Evolutionary conservation across 2,329 filamentous ascomycete genomes (phyloP), one percentile per base, ranked within the genome.

Genomic region (Clarireedia monteithiana): DNA sequence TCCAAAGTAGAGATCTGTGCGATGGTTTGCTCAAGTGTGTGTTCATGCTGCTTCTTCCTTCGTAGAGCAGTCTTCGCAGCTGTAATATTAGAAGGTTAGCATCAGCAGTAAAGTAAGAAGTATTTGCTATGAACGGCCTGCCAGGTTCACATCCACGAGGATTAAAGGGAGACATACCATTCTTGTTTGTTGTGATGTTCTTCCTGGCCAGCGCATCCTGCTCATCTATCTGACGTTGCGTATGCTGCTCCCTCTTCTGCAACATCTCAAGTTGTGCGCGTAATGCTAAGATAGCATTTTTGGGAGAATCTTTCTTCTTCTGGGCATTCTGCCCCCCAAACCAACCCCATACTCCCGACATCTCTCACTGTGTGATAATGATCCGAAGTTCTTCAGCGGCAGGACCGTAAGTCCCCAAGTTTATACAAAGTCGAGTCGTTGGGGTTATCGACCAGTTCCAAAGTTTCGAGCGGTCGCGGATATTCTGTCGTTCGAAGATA

Each of bases 211-310:
- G 81, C 39, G 80, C 81, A 67, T 96, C 90, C 72, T 97, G 91
- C 72, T 97, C 91, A 26, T 90, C 86, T 77, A 97, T 96, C 77
- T 95, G 91, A 61, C 81, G 88, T 73, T 94, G 87, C 60, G 97
- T 75, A 70, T 97, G 90, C 72, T 83, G 88, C 78, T 97, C 91
- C 59, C 92, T 82, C 81, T 99, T 99, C 75, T 95, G 90, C 69
- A 99, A 80, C 91, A 97, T 97, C 66, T 96, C 92, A 46, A 97
- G 80, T 76, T 96, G 92, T 68, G 86, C 82, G 65, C 94, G 84
- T 68, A 99, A 77, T 59, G 82, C 83, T 56, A 99, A 79, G 68
- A 99, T 99, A 64, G 94, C 94, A 77, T 96, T 94, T 81, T 99
- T 99, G 57, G 94, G 90, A 59, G 84, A 87, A 75, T 96, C 90